Conservation (phyloP, 805 yeast species). For the Schwanniomyces yamadae region DNA sequence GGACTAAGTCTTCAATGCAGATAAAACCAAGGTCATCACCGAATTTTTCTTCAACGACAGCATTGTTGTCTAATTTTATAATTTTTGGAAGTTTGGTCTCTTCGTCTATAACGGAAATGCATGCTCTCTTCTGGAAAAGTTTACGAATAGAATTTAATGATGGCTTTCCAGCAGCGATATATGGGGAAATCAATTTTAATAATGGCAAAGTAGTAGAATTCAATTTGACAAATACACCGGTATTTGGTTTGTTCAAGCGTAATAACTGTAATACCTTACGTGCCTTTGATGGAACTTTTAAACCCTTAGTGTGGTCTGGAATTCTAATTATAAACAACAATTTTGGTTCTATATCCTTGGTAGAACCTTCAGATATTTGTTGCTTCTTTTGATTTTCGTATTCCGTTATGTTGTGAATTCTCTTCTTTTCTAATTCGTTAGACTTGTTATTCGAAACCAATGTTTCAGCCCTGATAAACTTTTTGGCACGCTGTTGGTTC, state of each 20-base stretch:
- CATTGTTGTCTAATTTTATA: conserved; percentile 67
- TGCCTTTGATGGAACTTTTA: conserved; percentile 65
- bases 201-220: conserved; percentile 61
- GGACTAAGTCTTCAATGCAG: conserved; percentile 79
- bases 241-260: conserved; percentile 57
- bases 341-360: conserved; percentile 35
- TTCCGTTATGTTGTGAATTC: conserved; percentile 62
- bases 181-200: conserved; percentile 68
- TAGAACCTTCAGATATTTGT: conserved; percentile 26
- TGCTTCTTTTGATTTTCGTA: conserved; percentile 49
- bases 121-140: conserved; percentile 74
- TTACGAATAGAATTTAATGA: conserved; percentile 71
- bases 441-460: conserved; percentile 66
- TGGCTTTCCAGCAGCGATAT: conserved; percentile 71
- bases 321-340: conserved; percentile 68
- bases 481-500: conserved; percentile 45
- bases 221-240: conserved; percentile 70
- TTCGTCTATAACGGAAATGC: conserved; percentile 42
- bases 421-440: conserved; percentile 62
- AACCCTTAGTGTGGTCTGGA: conserved; percentile 57
- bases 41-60: conserved; percentile 67
- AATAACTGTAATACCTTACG: conserved; percentile 57
- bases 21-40: conserved; percentile 60
- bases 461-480: conserved; percentile 72
- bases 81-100: conserved; percentile 24